phyloP scores from a whole-genome alignment of 768 basidiomycete genomes.

The Sarcomyxa edulis region DNA sequence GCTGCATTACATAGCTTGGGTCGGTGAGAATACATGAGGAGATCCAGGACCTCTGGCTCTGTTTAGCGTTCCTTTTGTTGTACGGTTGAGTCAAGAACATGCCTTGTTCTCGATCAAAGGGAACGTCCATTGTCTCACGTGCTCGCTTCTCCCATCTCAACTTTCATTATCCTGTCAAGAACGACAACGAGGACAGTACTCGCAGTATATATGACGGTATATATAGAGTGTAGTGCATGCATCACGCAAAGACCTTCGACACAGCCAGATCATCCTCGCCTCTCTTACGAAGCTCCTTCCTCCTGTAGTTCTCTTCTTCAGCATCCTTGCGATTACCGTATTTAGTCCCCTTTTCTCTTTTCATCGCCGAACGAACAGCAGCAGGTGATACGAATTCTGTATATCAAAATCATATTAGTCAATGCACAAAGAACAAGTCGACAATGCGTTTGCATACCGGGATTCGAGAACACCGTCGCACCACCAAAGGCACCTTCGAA shows the following conservation, averaged over 20 bases:
- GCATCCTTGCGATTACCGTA: constrained; percentile 82
- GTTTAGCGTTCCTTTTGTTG: too few relatives aligned
- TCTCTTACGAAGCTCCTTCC: constrained; percentile 59
- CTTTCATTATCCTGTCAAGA: too few relatives aligned
- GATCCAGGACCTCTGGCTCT: too few relatives aligned
- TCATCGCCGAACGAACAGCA: constrained; percentile 63
- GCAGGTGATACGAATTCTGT: constrained; percentile 92
- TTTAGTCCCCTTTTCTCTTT: constrained; percentile 71
- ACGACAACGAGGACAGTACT: too few relatives aligned
- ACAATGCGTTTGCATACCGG: constrained; percentile 44
- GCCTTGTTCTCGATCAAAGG: too few relatives aligned
- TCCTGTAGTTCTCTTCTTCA: constrained; percentile 55
- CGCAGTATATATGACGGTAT: too few relatives aligned
- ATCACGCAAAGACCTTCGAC: constrained; percentile 86
- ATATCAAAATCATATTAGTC: constrained; percentile 2
- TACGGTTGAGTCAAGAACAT: too few relatives aligned
- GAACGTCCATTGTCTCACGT: too few relatives aligned
- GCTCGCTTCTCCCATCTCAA: too few relatives aligned
- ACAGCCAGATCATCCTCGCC: constrained; percentile 80
- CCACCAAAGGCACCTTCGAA: constrained; percentile 98
- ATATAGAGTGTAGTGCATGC: too few relatives aligned
- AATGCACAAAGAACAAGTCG: background rate
- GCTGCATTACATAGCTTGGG: too few relatives aligned
- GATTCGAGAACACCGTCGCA: constrained; percentile 92
- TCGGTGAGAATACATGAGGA: too few relatives aligned